Base-by-base conservation (phyloP, 768 basidiomycete genomes). In the Tylopilus felleus region DNA sequence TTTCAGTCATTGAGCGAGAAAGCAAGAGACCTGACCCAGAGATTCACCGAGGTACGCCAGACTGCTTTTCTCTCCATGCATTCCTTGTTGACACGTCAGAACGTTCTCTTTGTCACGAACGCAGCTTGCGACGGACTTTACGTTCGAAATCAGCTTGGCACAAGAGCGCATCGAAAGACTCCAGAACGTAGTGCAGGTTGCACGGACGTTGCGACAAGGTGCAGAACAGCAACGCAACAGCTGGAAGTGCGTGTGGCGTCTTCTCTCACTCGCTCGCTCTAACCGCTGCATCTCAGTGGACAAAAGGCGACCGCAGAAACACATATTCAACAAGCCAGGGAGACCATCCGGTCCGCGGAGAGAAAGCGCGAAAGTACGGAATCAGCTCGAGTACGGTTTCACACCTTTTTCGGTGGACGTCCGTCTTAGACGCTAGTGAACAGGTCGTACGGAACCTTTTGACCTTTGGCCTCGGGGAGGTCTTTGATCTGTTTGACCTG, bases 401-500 rank as follows among this genome's bases (percentile, higher is more conserved):
- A 23, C 29, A 4, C 40, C 8, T 1, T 49, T 29, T 25, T 4
- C 25, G 25, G 25, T 1, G 31, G 9, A 8, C 0, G 13, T 3
- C 13, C 29, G 33, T 52, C 16, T 7, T 22, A 13, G 8, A 33
- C 8, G 14, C 13, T 16, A 14, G 21, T 38, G 8, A 28, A 23
- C 28, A 61, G 60, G 47, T 52, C 31, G 50, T 60, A 4, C 59
- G 58, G 4, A 60, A 60, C 27, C 1, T 60, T 5, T 9, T 60
- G 21, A 60, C 60, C 13, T 19, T 60, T 36, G 60, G 60, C 29
- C 21, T 60, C 8, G 60, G 60, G 5, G 59, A 60, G 16, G 41
- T 38, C 19, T 61, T 60, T 10, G 60, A 60, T 27, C 22, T 56
- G 47, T 60, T 60, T 21, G 54, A 61, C 45, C 17, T 60, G 41